Conservation (phyloP, 768 basidiomycete species). For the Tricholoma sp. region DNA sequence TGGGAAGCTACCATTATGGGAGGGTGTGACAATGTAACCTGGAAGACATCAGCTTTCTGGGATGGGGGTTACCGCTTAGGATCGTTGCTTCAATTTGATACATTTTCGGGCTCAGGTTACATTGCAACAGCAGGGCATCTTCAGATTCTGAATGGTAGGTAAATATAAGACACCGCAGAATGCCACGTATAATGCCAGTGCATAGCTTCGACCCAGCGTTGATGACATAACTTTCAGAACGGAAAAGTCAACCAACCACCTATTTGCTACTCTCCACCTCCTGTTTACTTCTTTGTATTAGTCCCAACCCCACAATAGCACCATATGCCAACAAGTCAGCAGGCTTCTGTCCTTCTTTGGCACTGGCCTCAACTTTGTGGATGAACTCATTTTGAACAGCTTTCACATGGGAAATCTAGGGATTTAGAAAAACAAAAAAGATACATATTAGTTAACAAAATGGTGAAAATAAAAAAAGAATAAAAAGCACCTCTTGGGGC, state of each 20-base stretch:
- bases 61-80: neutral
- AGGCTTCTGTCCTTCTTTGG: slow-evolving; percentile 64
- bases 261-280: slow-evolving; percentile 11
- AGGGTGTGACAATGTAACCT: slow-evolving; percentile 4
- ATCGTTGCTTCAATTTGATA: neutral
- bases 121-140: too few species aligned
- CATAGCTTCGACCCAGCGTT: neutral
- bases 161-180: neutral
- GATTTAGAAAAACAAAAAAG: slow-evolving; percentile 8
- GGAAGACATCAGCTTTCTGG: too few species aligned
- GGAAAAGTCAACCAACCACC: neutral
- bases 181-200: neutral
- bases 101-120: neutral
- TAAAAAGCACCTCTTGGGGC: slow-evolving; percentile 69
- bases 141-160: neutral
- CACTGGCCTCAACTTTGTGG: slow-evolving; percentile 57
- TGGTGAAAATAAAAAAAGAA: too few species aligned
- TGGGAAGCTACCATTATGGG: slow-evolving; percentile 22
- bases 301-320: slow-evolving; percentile 68
- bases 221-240: neutral
- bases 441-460: neutral
- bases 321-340: slow-evolving; percentile 70
- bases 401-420: slow-evolving; percentile 51
- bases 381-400: slow-evolving; percentile 68
- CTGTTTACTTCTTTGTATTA: slow-evolving; percentile 54